Percentiles rank a stretch among this genome's conserved stretches.
phyloP scores from a whole-genome alignment of 2,329 filamentous ascomycete species.

The Volutella citrinella region DNA sequence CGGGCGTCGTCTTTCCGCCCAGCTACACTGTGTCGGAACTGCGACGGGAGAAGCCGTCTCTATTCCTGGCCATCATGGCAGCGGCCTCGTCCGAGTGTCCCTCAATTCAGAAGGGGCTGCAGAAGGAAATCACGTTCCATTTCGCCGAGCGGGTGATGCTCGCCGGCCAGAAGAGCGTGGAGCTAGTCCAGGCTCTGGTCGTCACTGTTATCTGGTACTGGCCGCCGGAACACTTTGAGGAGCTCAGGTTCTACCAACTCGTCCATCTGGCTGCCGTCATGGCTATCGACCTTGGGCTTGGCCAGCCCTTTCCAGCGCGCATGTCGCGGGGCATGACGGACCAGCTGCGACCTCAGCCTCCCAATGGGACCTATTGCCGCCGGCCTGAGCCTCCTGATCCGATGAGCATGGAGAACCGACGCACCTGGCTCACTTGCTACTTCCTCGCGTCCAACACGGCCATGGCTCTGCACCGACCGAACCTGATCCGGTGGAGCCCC shows the following conservation, averaged over 20 bases:
- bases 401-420: slow-evolving; percentile 51
- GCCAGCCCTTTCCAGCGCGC: slow-evolving; percentile 34
- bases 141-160: slow-evolving; percentile 74
- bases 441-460: slow-evolving; percentile 57
- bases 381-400: slow-evolving; percentile 46
- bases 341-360: slow-evolving; percentile 37
- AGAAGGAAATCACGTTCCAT: slow-evolving; percentile 67
- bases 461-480: slow-evolving; percentile 60
- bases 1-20: slow-evolving; percentile 58
- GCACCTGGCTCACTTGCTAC: slow-evolving; percentile 59
- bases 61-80: slow-evolving; percentile 71
- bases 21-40: slow-evolving; percentile 53
- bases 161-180: slow-evolving; percentile 75
- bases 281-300: slow-evolving; percentile 80
- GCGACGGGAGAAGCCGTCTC: slow-evolving; percentile 56
- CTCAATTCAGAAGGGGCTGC: slow-evolving; percentile 57
- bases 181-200: slow-evolving; percentile 76
- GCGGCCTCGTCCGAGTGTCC: slow-evolving; percentile 59
- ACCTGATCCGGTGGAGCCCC: slow-evolving; percentile 56
- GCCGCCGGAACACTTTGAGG: slow-evolving; percentile 78
- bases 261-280: slow-evolving; percentile 78
- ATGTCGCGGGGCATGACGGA: slow-evolving; percentile 17
- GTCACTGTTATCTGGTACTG: slow-evolving; percentile 81
- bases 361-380: slow-evolving; percentile 28
- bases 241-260: slow-evolving; percentile 87